Conservation (phyloP, 805 yeast species). For the Myxozyma monticola region DNA sequence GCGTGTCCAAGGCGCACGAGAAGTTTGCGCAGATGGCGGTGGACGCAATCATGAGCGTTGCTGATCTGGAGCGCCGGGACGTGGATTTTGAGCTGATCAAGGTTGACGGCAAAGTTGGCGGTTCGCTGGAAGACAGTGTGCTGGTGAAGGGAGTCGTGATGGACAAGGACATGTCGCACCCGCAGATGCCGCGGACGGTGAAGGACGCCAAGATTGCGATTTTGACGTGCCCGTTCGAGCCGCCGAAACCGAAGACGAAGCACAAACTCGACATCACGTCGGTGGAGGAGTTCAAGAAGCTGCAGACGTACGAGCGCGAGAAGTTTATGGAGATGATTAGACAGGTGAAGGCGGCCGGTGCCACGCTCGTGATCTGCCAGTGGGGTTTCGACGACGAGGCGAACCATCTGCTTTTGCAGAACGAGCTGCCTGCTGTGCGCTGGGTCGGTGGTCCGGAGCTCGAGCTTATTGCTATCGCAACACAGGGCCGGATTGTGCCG, state of each 20-base stretch:
- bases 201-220: conserved; percentile 86
- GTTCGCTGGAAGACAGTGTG: conserved; percentile 80
- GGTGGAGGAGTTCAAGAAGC: conserved; percentile 89
- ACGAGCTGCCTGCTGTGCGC: conserved; percentile 91
- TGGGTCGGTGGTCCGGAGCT: conserved; percentile 97
- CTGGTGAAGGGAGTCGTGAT: conserved; percentile 88
- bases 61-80: conserved; percentile 87
- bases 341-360: conserved; percentile 83
- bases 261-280: conserved; percentile 90
- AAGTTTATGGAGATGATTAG: conserved; percentile 90
- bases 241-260: conserved; percentile 98
- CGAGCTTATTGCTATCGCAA: conserved; percentile 85
- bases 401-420: conserved; percentile 83
- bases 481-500: conserved; percentile 95
- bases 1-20: conserved; percentile 87
- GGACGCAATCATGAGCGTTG: conserved; percentile 89
- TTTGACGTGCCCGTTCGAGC: conserved; percentile 97
- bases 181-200: conserved; percentile 90
- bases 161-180: conserved; percentile 96
- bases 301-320: conserved; percentile 89
- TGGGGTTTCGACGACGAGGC: conserved; percentile 99
- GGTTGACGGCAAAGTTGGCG: conserved; percentile 95
- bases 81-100: conserved; percentile 96
- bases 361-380: conserved; percentile 95
- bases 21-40: conserved; percentile 97